A percentile compares a stretch with the other conserved stretches of the same genome.
Conservation (phyloP, 2,329 filamentous ascomycete genomes). For the Blastomyces parvus region DNA sequence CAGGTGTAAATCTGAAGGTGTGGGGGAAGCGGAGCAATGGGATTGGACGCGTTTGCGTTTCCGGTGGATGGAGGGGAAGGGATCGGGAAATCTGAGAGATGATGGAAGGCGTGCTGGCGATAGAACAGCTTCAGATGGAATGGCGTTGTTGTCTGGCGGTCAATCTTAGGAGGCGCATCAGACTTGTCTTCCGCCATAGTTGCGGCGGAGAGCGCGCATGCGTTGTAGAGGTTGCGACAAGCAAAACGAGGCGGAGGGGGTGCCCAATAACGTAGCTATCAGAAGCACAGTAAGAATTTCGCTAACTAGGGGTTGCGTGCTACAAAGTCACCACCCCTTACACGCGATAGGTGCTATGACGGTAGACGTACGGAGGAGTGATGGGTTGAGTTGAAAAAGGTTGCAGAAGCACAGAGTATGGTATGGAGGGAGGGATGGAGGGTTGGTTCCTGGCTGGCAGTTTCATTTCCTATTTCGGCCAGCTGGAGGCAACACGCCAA, state of each 20-base stretch:
- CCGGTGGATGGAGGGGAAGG: constrained; percentile 20
- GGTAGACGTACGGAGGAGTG: neutral
- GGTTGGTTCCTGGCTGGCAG: no score
- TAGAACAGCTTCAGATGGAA: constrained; percentile 85
- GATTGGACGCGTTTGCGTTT: constrained; percentile 41
- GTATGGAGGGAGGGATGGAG: no score
- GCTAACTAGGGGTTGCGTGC: no score
- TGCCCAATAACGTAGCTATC: neutral
- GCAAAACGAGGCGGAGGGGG: neutral
- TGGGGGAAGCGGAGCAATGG: constrained; percentile 49
- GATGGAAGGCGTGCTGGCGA: constrained; percentile 61
- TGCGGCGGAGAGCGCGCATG: constrained; percentile 10
- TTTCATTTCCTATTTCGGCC: no score
- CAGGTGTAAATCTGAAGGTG: constrained; percentile 79
- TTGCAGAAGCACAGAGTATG: neutral
- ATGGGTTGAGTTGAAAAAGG: no score
- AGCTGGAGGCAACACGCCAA: no score
- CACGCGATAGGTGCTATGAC: neutral
- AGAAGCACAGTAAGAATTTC: neutral
- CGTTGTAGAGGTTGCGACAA: neutral
- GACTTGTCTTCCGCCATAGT: constrained; percentile 12
- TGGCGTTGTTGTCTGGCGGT: constrained; percentile 63
- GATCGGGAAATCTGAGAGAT: constrained; percentile 33
- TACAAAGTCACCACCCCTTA: neutral
- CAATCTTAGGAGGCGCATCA: constrained; percentile 41